Evolutionary conservation across 2,329 filamentous ascomycete genomes (phyloP), one percentile per base, ranked within the genome.

Genomic region (Apiospora hydei): DNA sequence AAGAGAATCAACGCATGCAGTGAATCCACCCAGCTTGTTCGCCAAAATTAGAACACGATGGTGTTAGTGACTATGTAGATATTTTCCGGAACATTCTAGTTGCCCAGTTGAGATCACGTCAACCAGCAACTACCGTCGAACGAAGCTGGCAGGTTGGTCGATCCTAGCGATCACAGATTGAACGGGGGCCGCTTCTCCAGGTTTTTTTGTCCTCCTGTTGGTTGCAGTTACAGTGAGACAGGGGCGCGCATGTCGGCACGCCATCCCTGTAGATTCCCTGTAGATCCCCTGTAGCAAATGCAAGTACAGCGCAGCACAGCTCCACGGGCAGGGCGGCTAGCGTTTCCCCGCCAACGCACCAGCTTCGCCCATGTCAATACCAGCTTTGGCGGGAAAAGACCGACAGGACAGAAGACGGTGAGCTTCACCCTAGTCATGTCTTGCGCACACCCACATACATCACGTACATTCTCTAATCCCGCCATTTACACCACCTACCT

Each of bases 371-470:
- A n/a, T 64, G 57, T 64, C 57, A 64, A 64, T 41, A 64, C 21
- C 30, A 14, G 21, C 21, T 61, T 34, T 16, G 53, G 16, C 21
- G 44, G 49, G 49, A 24, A 53, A 26, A 53, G 49, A 14, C n/a
- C 30, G 47, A n/a, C 21, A 24, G 24, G 24, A 30, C 18, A 21
- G 16, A 30, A 61, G 53, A 41, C 57, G 57, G 57, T 64, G 57
- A 64, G 57, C 57, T 64, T 64, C 57, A 64, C 57, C 53, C 57
- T 64, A 61, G 53, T 21, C 53, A 61, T 61, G 53, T n/a, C 57
- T 41, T 64, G 57, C 34, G 34, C 34, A 64, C 57, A 64, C 34
- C 51, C 53, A 41, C 57, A 38, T 64, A 64, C 57, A 64, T 64
- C 57, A 64, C 57, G 34, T 64, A 41, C 57, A 64, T 64, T 64